Conservation (phyloP, 495 filamentous ascomycete species). For the Penicillium psychrofluorescens region DNA sequence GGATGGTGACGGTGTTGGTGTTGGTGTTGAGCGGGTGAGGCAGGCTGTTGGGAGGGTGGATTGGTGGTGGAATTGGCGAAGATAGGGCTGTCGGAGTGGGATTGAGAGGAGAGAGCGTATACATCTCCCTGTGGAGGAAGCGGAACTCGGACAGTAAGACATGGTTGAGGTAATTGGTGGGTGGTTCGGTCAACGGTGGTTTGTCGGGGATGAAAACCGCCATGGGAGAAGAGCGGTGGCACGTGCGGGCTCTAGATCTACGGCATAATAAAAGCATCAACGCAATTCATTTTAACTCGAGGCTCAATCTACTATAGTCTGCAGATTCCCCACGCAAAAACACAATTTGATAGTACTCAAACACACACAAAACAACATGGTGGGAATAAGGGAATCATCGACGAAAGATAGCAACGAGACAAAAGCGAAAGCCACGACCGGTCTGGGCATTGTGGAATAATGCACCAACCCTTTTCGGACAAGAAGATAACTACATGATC, state of each 20-base stretch:
- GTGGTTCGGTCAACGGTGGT: not conserved
- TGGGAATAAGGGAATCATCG: constrained; percentile 23
- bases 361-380: constrained; percentile 2
- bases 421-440: not conserved
- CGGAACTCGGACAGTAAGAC: too few relatives aligned
- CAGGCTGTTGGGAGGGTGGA: not conserved
- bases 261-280: too few relatives aligned
- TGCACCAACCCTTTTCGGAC: not conserved
- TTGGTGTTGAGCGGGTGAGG: not conserved
- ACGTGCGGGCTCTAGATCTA: too few relatives aligned
- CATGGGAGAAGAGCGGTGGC: too few relatives aligned
- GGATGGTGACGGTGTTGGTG: not conserved
- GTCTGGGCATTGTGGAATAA: not conserved
- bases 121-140: too few relatives aligned
- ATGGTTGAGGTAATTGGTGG: not conserved
- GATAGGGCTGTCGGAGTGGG: not conserved
- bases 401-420: constrained; percentile 4
- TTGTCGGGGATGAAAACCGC: too few relatives aligned
- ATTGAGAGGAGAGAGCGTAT: too few relatives aligned
- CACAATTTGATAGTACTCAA: not conserved
- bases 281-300: too few relatives aligned
- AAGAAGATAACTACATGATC: constrained; percentile 65
- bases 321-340: not conserved
- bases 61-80: not conserved
- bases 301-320: not conserved